A percentile compares a stretch with the other conserved stretches of the same genome.
phyloP scores from a whole-genome alignment of 2,329 filamentous ascomycete species.

The Scytalidium lignicola region DNA sequence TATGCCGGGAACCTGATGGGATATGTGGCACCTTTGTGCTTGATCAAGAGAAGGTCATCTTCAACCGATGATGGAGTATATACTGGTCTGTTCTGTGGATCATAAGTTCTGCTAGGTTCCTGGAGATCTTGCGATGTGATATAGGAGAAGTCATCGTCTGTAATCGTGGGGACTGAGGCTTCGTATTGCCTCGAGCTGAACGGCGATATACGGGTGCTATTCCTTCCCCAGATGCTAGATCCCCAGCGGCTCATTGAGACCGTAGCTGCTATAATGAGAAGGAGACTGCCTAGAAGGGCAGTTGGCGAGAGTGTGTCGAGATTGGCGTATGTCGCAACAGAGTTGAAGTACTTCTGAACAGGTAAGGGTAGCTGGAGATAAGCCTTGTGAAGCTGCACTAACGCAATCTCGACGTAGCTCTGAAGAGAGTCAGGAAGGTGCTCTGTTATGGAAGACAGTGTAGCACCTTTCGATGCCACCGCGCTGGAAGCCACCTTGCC shows the following conservation, averaged over 20 bases:
- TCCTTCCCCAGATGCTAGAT: conserved; percentile 22
- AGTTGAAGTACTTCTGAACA: conserved; percentile 19
- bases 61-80: conserved; percentile 39
- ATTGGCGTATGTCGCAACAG: conserved; percentile 21
- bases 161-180: conserved; percentile 49
- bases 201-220: conserved; percentile 21
- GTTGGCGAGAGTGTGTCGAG: conserved; percentile 23
- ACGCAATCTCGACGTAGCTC: conserved; percentile 48
- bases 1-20: conserved; percentile 70
- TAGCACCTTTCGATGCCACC: conserved; percentile 59
- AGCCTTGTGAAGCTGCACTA: conserved; percentile 43
- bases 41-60: conserved; percentile 67
- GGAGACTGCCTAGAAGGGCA: conserved; percentile 18
- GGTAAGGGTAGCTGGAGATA: conserved; percentile 28
- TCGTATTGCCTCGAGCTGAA: conserved; percentile 33
- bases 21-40: conserved; percentile 61
- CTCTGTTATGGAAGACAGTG: conserved; percentile 48
- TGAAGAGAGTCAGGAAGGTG: conserved; percentile 44
- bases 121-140: conserved; percentile 73
- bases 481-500: conserved; percentile 29
- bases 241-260: conserved; percentile 30
- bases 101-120: conserved; percentile 37
- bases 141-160: conserved; percentile 74
- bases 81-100: conserved; percentile 31
- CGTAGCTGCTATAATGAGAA: conserved; percentile 18